Evolutionary conservation across 2,329 filamentous ascomycete species (phyloP), one percentile per base, ranked within the genome.

Genomic region (Phaeosphaeriaceae sp.): DNA sequence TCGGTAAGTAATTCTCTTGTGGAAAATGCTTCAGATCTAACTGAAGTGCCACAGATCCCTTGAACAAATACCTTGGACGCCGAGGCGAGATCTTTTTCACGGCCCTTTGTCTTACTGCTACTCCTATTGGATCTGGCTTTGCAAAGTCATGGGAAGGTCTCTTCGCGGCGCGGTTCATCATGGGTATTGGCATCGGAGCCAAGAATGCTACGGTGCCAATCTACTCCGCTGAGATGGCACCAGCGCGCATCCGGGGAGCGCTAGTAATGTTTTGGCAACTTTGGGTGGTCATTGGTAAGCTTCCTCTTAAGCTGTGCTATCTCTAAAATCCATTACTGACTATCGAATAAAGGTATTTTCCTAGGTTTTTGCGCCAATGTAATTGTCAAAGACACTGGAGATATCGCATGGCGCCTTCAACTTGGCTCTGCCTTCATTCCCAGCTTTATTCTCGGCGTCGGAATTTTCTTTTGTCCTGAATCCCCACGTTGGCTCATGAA

Each of bases 201-300:
- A 70, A 70, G 58, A 66, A 66, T 15, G 63, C 67, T 2, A 70
- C 67, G 1, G 67, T 72, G 3, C 68, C 68, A 20, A 70, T 72
- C 39, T 71, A 67, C 50, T 65, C 64, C 12, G 68, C 67, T 42
- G 68, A 72, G 45, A 70, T 70, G 61, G 69, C 69, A 12, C 70
- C 69, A 5, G 57, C 61, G 20, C 63, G 63, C 18, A 56, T 71
- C 35, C 67, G 73, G 21, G 73, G 73, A 29, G 64, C 70, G 28
- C 57, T 76, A 26, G 73, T 76, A 47, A 71, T 71, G 54, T 68
- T 74, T 38, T 71, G 73, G 68, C 73, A 74, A 46, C 66, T 76
- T 28, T 71, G 65, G 61, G 68, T 75, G 35, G 64, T 74, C 17
- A 59, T 67, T n/a, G 67, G 66, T 58, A 41, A 46, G 58, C 23